phyloP scores from a whole-genome alignment of 768 basidiomycete species.

The Pleurotus djamor region DNA sequence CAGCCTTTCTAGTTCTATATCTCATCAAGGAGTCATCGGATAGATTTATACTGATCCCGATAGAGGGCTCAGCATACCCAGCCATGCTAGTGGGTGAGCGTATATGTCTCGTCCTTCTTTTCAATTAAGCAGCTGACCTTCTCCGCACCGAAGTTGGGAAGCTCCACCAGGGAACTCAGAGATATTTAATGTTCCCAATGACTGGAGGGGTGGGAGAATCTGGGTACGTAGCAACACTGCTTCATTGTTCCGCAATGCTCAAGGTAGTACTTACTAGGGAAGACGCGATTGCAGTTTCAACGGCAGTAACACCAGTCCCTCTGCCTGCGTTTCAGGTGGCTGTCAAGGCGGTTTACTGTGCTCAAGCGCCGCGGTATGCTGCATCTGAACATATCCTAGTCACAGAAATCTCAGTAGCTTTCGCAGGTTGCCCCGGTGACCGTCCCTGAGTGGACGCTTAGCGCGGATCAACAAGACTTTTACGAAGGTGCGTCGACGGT shows the following conservation, averaged over 20 bases:
- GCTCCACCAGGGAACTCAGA: not conserved
- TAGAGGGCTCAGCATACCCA: not conserved
- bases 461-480: not conserved
- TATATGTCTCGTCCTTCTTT: not conserved
- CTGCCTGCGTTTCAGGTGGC: not conserved
- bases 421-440: not conserved
- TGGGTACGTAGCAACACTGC: not conserved
- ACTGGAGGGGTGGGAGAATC: not conserved
- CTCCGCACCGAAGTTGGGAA: not conserved
- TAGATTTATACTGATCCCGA: not conserved
- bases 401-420: not conserved
- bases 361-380: no score
- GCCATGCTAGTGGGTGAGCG: not conserved
- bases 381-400: no score
- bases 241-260: no score
- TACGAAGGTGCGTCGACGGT: not conserved
- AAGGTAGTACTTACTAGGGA: not conserved
- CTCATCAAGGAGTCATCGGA: not conserved
- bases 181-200: not conserved
- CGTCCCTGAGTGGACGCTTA: not conserved
- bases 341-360: not conserved
- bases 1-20: no score
- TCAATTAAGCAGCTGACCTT: not conserved
- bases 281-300: not conserved
- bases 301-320: not conserved